A percentile compares a stretch with the other conserved stretches of the same genome.
Conservation (phyloP, 805 yeast genomes). For the Zygosaccharomyces rouxii region DNA sequence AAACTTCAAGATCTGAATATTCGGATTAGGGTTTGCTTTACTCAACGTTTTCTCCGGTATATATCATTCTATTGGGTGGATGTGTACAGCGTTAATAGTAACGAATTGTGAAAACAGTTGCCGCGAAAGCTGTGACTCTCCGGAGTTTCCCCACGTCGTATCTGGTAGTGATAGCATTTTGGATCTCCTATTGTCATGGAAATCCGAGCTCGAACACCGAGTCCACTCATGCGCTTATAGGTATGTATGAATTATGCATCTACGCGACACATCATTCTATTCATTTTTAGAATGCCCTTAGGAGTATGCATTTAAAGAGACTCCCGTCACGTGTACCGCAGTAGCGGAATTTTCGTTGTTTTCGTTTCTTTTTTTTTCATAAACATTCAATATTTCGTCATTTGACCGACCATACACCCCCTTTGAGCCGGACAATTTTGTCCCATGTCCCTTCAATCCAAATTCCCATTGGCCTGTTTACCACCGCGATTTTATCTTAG, state of each 20-base stretch:
- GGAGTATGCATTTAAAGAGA: neutral
- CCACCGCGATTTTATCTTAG: slow-evolving; percentile 3
- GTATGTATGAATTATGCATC: neutral
- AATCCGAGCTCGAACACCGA: neutral
- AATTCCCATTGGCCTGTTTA: slow-evolving; percentile 4
- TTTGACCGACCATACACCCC: neutral
- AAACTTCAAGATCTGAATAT: no score
- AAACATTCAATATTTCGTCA: neutral
- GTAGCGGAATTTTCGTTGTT: slow-evolving; percentile 2
- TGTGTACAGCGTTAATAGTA: neutral
- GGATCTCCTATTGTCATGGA: neutral
- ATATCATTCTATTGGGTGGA: no score
- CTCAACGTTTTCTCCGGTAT: no score
- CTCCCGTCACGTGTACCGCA: neutral
- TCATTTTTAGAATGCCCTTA: neutral
- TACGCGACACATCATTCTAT: neutral
- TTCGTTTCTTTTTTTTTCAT: neutral
- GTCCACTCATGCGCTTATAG: neutral
- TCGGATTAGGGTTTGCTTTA: no score
- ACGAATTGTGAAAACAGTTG: neutral
- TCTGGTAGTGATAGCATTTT: neutral
- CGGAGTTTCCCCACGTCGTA: neutral
- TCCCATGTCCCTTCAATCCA: neutral
- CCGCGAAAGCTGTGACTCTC: neutral
- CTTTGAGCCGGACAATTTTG: slow-evolving; percentile 3